Base-by-base conservation (phyloP, 768 basidiomycete genomes). In the Phallus indusiatus region DNA sequence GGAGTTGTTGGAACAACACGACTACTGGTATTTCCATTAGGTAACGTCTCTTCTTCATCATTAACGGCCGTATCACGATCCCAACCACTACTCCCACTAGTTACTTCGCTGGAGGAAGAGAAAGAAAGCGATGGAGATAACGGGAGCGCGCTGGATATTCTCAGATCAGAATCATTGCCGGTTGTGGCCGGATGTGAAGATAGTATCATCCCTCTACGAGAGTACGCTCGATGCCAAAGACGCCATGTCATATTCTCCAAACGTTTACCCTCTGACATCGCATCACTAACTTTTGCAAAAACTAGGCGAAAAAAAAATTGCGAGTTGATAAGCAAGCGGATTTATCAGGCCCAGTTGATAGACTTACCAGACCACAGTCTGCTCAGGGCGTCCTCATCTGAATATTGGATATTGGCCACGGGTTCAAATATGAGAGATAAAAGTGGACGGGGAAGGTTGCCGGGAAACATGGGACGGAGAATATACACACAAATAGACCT, bases 241-340 rank as follows among this genome's bases (percentile, higher is more conserved):
- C 91, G 76, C 91, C 91, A 94, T 2, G 87, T 84, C 56, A 94
- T 85, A 66, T 94, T 92, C 72, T 94, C 91, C 28, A 93, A 78
- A 28, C 91, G 73, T 6, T 75, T 78, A n/a, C 92, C 92, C 64
- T 93, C 85, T 65, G 86, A 79, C 2, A 94, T 74, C 1, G 83
- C 83, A 63, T 81, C 79, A 70, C 88, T 90, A 75, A 86, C 90
- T 69, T 90, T 89, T 54, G 88, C 82, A 66, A 94, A 91, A 7
- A 94, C 91, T 90, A 64, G 18, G 33, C 20, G 28, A 34, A 46
- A 33, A 47, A 20, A 49, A 22, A 54, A 54, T 24, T 60, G 20
- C 54, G 1, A 17, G 57, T 34, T 46, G 55, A 22, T 61, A 54
- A 49, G 62, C 14, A 60, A 49, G 62, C 14, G 60, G 16, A 35